phyloP scores from a whole-genome alignment of 768 basidiomycete genomes.

The Mycena floridula region DNA sequence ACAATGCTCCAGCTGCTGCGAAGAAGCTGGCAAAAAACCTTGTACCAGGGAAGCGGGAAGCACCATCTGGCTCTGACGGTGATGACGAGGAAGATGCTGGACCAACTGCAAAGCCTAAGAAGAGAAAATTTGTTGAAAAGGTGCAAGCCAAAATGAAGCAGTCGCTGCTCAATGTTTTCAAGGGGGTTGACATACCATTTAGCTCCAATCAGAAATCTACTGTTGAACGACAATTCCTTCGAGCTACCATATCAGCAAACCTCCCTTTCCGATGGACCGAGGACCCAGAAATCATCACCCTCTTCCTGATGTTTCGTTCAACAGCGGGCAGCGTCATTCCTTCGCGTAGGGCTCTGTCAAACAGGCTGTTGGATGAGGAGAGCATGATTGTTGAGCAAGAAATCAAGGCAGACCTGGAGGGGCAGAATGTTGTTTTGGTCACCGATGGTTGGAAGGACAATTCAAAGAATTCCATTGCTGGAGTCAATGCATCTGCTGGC shows the following conservation, averaged over 20 bases:
- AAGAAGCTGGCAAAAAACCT: background rate
- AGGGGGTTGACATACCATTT: conserved; percentile 21
- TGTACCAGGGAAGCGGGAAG: background rate
- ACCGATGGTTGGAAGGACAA: conserved; percentile 24
- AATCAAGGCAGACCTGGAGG: conserved; percentile 7
- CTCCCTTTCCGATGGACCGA: conserved; percentile 21
- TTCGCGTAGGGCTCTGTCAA: conserved; percentile 11
- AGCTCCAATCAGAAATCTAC: conserved; percentile 9
- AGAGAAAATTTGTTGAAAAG: background rate
- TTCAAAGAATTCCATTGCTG: conserved; percentile 15
- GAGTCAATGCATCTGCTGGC: conserved; percentile 16
- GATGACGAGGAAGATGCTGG: background rate
- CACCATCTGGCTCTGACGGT: too few relatives aligned
- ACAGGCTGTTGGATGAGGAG: conserved; percentile 15
- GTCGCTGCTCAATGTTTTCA: conserved; percentile 15
- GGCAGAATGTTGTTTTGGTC: conserved; percentile 11
- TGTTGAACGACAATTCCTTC: conserved; percentile 17
- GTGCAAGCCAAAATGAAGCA: background rate
- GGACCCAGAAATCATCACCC: conserved; percentile 19
- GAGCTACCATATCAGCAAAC: conserved; percentile 22
- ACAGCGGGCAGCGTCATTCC: conserved; percentile 6
- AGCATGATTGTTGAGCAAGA: conserved; percentile 5
- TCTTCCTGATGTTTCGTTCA: conserved; percentile 21
- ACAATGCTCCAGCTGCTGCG: background rate
- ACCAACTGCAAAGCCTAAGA: background rate